Evolutionary conservation across 1,139 yeast genomes (phyloP).

Genomic region (Hansenula lynferdii): DNA sequence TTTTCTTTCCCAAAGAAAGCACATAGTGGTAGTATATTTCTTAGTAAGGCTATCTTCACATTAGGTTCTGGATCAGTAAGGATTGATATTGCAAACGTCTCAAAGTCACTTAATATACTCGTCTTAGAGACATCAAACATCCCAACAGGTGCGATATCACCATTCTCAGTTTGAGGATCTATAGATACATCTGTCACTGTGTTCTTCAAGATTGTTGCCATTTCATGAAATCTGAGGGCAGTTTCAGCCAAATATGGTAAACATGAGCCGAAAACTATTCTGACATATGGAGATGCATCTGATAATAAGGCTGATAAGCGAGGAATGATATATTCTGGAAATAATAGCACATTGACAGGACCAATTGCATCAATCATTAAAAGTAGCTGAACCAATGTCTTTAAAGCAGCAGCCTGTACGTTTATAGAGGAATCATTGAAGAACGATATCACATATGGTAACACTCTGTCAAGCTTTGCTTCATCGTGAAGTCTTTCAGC

Average conservation of each 20-base stretch:
- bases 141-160: constrained; percentile 23
- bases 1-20: constrained; percentile 81
- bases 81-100: constrained; percentile 56
- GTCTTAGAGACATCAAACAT: constrained; percentile 31
- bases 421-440: constrained; percentile 48
- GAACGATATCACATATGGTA: constrained; percentile 68
- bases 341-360: constrained; percentile 69
- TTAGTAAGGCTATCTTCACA: constrained; percentile 67
- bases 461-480: constrained; percentile 75
- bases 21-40: constrained; percentile 70
- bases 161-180: constrained; percentile 38
- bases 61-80: constrained; percentile 64
- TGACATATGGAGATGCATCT: constrained; percentile 40
- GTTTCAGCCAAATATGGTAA: constrained; percentile 64
- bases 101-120: constrained; percentile 41
- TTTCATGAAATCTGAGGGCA: constrained; percentile 60
- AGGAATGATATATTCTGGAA: constrained; percentile 81
- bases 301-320: constrained; percentile 46
- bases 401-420: constrained; percentile 60
- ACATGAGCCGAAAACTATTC: constrained; percentile 67
- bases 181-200: constrained; percentile 31
- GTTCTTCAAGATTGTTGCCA: constrained; percentile 53
- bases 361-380: constrained; percentile 62
- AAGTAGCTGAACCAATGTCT: constrained; percentile 55
- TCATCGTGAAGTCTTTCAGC: constrained; percentile 79